Evolutionary conservation across 805 yeast genomes (phyloP), one percentile per base, ranked within the genome.

Genomic region (Torulaspora franciscae): DNA sequence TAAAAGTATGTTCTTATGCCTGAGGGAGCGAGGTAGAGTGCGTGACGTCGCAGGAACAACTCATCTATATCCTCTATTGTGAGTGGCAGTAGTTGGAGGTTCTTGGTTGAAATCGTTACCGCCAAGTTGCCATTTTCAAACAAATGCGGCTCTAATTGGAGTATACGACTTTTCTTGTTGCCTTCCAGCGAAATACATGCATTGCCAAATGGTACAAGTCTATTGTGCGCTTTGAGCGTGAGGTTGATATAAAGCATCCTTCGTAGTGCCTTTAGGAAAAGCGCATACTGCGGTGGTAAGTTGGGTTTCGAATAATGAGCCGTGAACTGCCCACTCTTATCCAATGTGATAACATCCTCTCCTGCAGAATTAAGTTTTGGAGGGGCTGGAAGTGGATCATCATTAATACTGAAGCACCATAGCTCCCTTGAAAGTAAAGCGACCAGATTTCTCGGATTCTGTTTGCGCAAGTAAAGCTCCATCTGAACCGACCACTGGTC

Each of bases 11-110:
- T 74, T 37, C 81, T 64, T 9, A 77, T 76, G 1, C 80, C 82
- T 7, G 80, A 74, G 0, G 83, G 83, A 13, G 75, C 76, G 25
- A 79, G 48, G 49, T 77, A 77, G 1, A 77, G 49, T 0, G 75
- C 77, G 54, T 65, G 65, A 6, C 58, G 58, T 15, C 52, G 51
- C 43, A 67, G 59, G 42, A 48, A 58, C 17, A 46, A 39, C 24
- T 46, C 56, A 44, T 45, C 57, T 24, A 44, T 54, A 35, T 28
- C 26, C 1, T 52, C 55, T n/a, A 51, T 48, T 0, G 68, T 59
- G 17, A 76, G 48, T 32, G 64, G 69, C 0, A 61, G 48, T 27
- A 77, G 50, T 1, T 54, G 58, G 23, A 67, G 57, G 6, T 60
- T 44, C 44, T 59, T 68, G 5, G 64, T 51, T 4, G 69, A 59